These are phyloP conservation scores for Penicillium egyptiacum DNA, from an alignment of 495 filamentous ascomycete species.

Conservation along the genomic window DNA sequence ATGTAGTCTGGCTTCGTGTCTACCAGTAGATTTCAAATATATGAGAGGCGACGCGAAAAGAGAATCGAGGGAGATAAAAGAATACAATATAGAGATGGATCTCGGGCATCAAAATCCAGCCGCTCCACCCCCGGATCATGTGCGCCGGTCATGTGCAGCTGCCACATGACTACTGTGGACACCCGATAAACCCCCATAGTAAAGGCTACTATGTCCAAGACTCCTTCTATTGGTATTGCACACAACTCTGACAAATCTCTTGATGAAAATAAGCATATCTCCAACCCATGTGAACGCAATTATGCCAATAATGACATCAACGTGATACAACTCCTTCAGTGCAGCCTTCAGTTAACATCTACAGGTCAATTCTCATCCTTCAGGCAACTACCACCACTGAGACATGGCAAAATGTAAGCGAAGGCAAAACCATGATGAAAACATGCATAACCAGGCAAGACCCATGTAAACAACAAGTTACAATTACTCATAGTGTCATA, in stretches of 20 bases:
- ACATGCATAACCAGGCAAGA: constrained; percentile 7
- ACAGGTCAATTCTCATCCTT: neutral
- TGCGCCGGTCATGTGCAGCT: constrained; percentile 10
- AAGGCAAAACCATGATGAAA: constrained; percentile 20
- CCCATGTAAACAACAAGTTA: neutral
- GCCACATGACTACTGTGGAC: constrained; percentile 8
- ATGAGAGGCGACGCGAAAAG: neutral
- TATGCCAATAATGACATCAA: constrained; percentile 8
- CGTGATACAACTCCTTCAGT: neutral
- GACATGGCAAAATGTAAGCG: neutral
- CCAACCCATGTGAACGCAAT: neutral
- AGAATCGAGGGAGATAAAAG: neutral
- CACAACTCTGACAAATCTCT: neutral
- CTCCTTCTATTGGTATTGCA: neutral
- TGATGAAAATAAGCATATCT: neutral
- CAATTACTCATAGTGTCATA: constrained; percentile 19
- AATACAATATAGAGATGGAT: neutral
- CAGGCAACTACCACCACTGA: neutral
- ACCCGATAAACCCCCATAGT: neutral
- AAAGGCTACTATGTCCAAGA: neutral
- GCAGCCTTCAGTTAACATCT: neutral
- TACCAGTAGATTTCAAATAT: neutral
- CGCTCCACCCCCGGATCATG: constrained; percentile 17
- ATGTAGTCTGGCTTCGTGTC: neutral
- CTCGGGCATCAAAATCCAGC: neutral